Evolutionary conservation across 129 eudicot genomes (phyloP), one percentile per base, ranked within the genome.

Genomic region (Flaveria sonorensis): DNA sequence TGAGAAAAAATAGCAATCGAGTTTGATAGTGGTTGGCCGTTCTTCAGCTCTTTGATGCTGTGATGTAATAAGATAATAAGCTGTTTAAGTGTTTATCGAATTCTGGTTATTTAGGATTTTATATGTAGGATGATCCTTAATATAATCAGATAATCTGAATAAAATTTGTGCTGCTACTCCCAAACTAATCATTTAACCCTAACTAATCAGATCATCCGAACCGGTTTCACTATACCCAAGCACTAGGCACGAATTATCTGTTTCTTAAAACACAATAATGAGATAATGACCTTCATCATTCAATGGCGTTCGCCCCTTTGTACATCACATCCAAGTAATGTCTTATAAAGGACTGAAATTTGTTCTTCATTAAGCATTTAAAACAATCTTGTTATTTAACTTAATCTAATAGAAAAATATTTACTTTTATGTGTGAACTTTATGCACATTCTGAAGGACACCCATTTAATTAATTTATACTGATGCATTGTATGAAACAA

Each of bases 321-420:
- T 30, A 30, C 36, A 30, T 30, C 36, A 30, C 36, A 30, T 30
- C 36, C 36, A 2, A 64, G 7, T 30, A 30, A 32, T 64, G 46
- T 64, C 46, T 64, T 32, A 64, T 64, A 50, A 40, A 30, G 68
- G 40, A 73, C n/a, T 39, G 53, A 18, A 30, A 30, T 39, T 39
- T 16, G 23, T 40, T 67, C n/a, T 72, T 56, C 68, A 55, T 72
- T 18, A 40, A 73, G 28, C 47, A 32, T 23, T 36, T 56, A 68
- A 7, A 13, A 32, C 21, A 14, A 1, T 16, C 32, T n/a, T n/a
- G 32, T 42, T 42, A 40, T 68, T 19, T 42, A 43, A 65, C 13
- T 65, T 6, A 7, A 32, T 65, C 16, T 32, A 62, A 4, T 28
- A 57, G 23, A 19, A n/a, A 19, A 7, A 7, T 43, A 7, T 63